Conservation (phyloP, 164 flowering plant genomes). For the Macadamia integrifolia region DNA sequence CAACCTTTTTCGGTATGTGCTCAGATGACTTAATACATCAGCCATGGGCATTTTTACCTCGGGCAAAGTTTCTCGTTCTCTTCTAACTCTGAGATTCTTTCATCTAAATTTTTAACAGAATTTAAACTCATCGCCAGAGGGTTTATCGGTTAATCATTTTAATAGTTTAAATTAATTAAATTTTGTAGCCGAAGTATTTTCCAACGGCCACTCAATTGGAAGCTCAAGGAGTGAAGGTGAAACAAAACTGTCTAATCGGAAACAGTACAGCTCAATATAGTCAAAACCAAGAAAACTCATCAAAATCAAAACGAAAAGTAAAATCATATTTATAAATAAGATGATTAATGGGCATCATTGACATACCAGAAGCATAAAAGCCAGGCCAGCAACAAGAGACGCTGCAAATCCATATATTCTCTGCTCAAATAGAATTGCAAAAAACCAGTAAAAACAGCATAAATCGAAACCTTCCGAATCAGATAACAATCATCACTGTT, state of each 20-base stretch:
- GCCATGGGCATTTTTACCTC: not conserved
- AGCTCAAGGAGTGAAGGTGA: too few species aligned
- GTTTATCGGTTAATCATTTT: not conserved
- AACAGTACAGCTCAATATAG: not conserved
- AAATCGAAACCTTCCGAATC: not conserved
- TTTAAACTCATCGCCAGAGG: not conserved
- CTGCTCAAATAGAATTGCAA: slow-evolving; percentile 28
- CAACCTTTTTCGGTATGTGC: too few species aligned
- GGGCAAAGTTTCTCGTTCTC: not conserved
- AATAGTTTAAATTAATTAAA: not conserved
- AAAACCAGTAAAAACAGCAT: not conserved
- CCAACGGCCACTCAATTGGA: not conserved
- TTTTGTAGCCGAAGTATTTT: not conserved
- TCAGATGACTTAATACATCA: too few species aligned
- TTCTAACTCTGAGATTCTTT: not conserved
- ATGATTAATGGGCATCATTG: not conserved
- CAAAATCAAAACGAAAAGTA: not conserved
- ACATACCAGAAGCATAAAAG: slow-evolving; percentile 60
- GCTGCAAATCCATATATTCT: slow-evolving; percentile 65
- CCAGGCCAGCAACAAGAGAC: slow-evolving; percentile 45
- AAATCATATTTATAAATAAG: not conserved
- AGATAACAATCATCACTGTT: not conserved
- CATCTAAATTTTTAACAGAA: not conserved
- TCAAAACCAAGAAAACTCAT: not conserved
- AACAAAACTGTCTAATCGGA: too few species aligned